Evolutionary conservation across 2,329 filamentous ascomycete genomes (phyloP), one percentile per base, ranked within the genome.

Genomic region (Curvularia lunata): DNA sequence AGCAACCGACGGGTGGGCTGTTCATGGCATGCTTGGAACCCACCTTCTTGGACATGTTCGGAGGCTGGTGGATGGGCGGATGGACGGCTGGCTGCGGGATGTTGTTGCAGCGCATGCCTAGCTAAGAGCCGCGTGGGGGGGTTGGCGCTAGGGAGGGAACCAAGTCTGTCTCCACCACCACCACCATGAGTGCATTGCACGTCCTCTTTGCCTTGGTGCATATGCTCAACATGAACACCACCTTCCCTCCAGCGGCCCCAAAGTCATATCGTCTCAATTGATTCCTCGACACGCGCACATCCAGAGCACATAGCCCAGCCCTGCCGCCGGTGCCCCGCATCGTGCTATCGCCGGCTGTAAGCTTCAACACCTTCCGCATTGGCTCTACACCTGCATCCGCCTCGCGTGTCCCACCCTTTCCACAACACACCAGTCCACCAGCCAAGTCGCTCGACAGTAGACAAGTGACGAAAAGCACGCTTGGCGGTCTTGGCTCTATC

Each of bases 401-500:
- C 41, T 7, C 45, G 13, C 30, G 32, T 38, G 49, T 28, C 23
- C 41, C 41, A 43, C 32, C 23, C 27, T 37, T 28, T 37, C 23
- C 5, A 21, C 18, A 23, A 13, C 5, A 21, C 28, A 23, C 25
- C 25, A 43, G 30, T 21, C 18, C 18, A 45, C n/a, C 23, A 49
- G 30, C 23, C 48, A 47, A 48, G 42, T 50, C 19, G 10, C 41
- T 59, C 40, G 19, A 38, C 37, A 28, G 30, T n/a, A 54, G 47
- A 49, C 45, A 52, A 54, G 57, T 42, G 49, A 49, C 34, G 47
- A 52, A 43, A 59, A 55, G 54, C 52, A 19, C 48, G 28, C 62
- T 65, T 64, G 60, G 67, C 61, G 54, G 34, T 53, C 67, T 71
- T 70, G 67, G 67, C 64, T 9, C 23, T 49, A 62, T 52, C 62